These are phyloP conservation scores for Candida saitoana DNA, from an alignment of 805 yeast species.

Conservation along the genomic window DNA sequence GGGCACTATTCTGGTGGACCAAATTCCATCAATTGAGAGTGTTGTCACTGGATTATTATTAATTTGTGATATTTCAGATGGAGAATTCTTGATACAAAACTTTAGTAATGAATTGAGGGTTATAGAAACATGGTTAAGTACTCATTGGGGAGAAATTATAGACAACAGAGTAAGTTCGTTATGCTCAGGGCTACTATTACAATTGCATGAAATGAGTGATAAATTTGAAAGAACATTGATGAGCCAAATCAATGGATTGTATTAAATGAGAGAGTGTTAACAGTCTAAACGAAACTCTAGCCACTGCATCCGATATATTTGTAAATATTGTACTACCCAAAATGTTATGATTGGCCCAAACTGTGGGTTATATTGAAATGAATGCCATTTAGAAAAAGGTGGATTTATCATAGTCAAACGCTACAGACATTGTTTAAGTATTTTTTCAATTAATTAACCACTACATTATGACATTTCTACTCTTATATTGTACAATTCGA, in stretches of 20 bases:
- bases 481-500: background rate
- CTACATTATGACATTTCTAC: background rate
- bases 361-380: too few species aligned
- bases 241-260: conserved; percentile 27
- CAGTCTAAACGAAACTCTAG: too few species aligned
- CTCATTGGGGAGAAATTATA: conserved; percentile 32
- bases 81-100: conserved; percentile 17
- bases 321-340: too few species aligned
- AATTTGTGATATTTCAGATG: conserved; percentile 32
- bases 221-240: conserved; percentile 26
- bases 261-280: too few species aligned
- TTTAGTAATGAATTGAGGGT: conserved; percentile 18
- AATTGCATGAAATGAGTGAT: conserved; percentile 20
- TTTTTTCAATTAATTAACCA: background rate
- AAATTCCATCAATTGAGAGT: conserved; percentile 35
- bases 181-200: conserved; percentile 38
- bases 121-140: conserved; percentile 25
- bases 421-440: too few species aligned
- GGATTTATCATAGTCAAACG: background rate
- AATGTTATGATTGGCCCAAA: too few species aligned
- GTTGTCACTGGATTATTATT: conserved; percentile 34
- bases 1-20: conserved; percentile 18
- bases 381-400: too few species aligned
- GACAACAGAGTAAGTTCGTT: conserved; percentile 35
- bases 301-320: too few species aligned